These are phyloP conservation scores for Mychonastes homosphaera DNA, from an alignment of 139 green algal species.

Conservation along the genomic window DNA sequence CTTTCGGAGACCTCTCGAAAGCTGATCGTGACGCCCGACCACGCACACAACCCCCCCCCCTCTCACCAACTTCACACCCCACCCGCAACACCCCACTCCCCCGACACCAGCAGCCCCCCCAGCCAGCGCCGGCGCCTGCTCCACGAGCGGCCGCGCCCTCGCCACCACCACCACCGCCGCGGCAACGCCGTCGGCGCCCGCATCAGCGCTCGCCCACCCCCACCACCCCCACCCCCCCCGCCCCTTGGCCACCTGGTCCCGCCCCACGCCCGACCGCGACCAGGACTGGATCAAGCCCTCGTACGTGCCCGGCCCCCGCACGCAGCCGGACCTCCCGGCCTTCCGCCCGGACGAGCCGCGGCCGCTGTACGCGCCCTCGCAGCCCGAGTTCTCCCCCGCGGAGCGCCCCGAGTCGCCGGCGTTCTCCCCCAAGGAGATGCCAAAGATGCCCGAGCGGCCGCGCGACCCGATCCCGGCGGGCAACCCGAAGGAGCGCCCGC, in stretches of 20 bases:
- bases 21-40: too few species aligned
- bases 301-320: conserved; percentile 24
- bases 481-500: conserved; percentile 43
- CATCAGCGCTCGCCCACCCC: background rate
- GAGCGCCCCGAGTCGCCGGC: conserved; percentile 33
- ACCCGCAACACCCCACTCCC: too few species aligned
- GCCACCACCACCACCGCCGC: background rate
- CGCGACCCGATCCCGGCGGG: conserved; percentile 38
- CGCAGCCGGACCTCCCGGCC: conserved; percentile 18
- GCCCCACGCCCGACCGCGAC: conserved; percentile 32
- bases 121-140: background rate
- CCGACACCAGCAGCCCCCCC: too few species aligned
- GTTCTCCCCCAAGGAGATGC: conserved; percentile 38
- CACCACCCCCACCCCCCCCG: background rate
- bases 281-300: conserved; percentile 27
- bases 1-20: too few species aligned
- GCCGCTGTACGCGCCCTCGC: conserved; percentile 23
- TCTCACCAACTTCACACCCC: too few species aligned
- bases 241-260: conserved; percentile 25
- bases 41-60: too few species aligned
- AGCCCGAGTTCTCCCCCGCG: conserved; percentile 32
- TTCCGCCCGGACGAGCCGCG: conserved; percentile 15
- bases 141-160: background rate
- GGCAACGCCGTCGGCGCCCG: background rate
- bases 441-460: conserved; percentile 26